Base-by-base conservation (phyloP, 192 early-diverging fungal genomes). In the Glomus cerebriforme region DNA sequence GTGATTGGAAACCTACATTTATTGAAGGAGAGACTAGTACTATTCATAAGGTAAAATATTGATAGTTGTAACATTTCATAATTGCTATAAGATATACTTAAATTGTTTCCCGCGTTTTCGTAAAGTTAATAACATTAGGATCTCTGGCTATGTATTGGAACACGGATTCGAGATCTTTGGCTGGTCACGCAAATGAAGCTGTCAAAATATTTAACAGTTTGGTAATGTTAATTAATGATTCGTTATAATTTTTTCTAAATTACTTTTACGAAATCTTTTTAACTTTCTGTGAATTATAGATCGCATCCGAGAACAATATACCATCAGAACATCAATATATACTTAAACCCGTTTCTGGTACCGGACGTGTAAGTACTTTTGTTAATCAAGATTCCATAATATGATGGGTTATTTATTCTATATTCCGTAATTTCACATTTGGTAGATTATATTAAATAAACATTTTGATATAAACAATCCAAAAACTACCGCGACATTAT, bases 71-170 rank as follows among this genome's bases (percentile, higher is more conserved):
- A 24, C 1, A 1, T n/a, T 77, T 39, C 27, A 29, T 45, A 1
- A 59, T 81, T 32, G 19, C 37, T 24, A 26, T 37, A 19, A 10
- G 31, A 32, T 29, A 45, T 31, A 29, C 31, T 31, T 37, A 45
- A n/a, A 17, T 24, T 39, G 27, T 26, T 32, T 77, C 70, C 1
- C 15, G 26, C n/a, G 58, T 26, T 27, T 27, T 24, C 9, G 2
- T 47, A 62, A 76, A 85, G 81, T 80, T 92, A 81, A 86, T 92
- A 22, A 85, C 84, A 34, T 64, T 90, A 73, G 92, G 92, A 5
- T 91, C 91, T 26, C 84, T 97, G 27, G 88, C 96, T 1, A 82
- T 95, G 62, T 98, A 98, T 82, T 98, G 95, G 93, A 94, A 97
- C 72, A 96, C 95, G 8, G 87, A 94, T 64, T 86, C 92, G 29